phyloP scores from a whole-genome alignment of 148 eudicot species.

The Rhododendron griersonianum region DNA sequence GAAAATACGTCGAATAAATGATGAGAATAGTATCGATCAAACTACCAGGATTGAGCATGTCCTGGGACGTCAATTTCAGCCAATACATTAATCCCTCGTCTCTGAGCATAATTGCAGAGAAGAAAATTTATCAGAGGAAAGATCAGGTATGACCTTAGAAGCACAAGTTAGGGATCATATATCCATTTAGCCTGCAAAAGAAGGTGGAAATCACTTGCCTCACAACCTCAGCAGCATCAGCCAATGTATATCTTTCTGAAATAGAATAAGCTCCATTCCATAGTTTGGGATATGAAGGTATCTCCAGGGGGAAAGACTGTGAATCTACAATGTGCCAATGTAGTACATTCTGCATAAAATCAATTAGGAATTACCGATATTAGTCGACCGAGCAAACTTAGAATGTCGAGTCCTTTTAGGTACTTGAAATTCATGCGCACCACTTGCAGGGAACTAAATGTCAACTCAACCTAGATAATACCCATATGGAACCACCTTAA shows the following conservation, averaged over 20 bases:
- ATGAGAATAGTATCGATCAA: not conserved
- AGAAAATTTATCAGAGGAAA: not conserved
- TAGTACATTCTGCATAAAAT: conserved; percentile 68
- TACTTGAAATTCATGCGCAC: not conserved
- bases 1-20: not conserved
- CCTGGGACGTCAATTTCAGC: conserved; percentile 97
- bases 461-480: not conserved
- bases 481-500: not conserved
- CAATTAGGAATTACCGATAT: not conserved
- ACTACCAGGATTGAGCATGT: conserved; percentile 90
- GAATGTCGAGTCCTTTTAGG: not conserved
- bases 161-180: not conserved
- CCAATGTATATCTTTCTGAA: conserved; percentile 67
- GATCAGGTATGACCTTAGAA: not conserved
- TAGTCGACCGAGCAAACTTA: not conserved
- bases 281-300: conserved; percentile 80
- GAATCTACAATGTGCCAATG: conserved; percentile 97
- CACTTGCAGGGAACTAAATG: not conserved
- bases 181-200: not conserved
- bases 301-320: conserved; percentile 88
- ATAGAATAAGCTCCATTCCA: conserved; percentile 87
- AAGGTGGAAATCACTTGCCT: conserved; percentile 47
- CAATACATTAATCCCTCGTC: conserved; percentile 76
- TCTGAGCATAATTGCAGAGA: conserved; percentile 73
- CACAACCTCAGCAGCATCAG: conserved; percentile 80